Conservation (phyloP, 176 grass and related monocot species). For the Oropetium thomaeum region DNA sequence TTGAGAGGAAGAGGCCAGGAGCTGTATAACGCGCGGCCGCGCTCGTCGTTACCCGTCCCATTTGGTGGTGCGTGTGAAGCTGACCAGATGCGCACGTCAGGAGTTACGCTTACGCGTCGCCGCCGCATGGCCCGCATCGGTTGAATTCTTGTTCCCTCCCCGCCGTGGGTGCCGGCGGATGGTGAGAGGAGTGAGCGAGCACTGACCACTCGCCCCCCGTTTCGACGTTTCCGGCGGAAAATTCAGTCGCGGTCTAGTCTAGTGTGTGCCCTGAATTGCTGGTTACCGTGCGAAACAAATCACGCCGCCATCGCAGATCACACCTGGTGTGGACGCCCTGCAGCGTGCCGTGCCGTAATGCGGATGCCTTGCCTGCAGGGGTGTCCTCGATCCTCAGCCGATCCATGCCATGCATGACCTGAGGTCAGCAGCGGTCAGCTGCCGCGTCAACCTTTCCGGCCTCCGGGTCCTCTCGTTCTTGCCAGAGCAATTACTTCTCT, state of each 20-base stretch:
- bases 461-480: too few relatives aligned
- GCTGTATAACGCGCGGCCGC: neutral
- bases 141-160: neutral
- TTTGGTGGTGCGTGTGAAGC: neutral
- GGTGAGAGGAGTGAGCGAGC: conserved; percentile 1
- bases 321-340: neutral
- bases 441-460: conserved; percentile 24
- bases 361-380: neutral
- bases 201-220: too few relatives aligned
- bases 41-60: neutral
- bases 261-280: neutral
- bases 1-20: too few relatives aligned
- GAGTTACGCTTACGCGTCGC: neutral
- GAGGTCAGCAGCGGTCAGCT: neutral
- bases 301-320: neutral
- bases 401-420: neutral
- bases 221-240: too few relatives aligned
- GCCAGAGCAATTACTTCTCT: neutral
- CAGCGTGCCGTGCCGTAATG: conserved; percentile 12
- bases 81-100: neutral
- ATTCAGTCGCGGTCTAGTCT: too few relatives aligned
- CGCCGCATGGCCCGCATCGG: too few relatives aligned
- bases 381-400: neutral
- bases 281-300: neutral
- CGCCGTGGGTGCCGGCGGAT: too few relatives aligned